Percentiles rank a stretch among this genome's conserved stretches.
phyloP scores from a whole-genome alignment of 2,329 filamentous ascomycete genomes.

The Colletotrichum sp. region DNA sequence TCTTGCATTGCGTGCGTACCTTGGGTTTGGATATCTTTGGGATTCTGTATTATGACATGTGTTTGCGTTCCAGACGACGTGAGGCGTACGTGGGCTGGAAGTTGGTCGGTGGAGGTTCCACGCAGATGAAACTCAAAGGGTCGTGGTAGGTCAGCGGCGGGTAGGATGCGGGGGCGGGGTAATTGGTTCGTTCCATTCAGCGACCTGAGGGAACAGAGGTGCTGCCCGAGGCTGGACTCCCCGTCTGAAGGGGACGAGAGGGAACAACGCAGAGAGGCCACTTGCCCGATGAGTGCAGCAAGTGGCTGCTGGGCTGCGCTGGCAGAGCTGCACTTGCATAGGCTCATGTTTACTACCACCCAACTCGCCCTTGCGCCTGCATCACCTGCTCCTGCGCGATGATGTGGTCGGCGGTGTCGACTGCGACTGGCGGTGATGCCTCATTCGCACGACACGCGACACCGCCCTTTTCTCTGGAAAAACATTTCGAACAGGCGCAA shows the following conservation, averaged over 20 bases:
- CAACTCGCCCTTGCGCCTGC: not conserved
- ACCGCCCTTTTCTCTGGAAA: not conserved
- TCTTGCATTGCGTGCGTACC: constrained; percentile 9
- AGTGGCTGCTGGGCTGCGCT: not conserved
- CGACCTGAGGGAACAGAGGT: not conserved
- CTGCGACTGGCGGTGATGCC: constrained; percentile 1
- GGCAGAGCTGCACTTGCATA: not conserved
- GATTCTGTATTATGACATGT: constrained; percentile 5
- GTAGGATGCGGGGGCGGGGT: constrained; percentile 5
- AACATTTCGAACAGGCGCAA: not conserved
- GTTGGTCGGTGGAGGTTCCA: constrained; percentile 2
- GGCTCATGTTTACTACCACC: not conserved
- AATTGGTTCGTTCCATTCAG: not conserved
- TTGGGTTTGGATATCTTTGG: not conserved
- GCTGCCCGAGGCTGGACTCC: not conserved
- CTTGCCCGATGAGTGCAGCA: not conserved
- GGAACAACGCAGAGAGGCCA: not conserved
- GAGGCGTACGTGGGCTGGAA: constrained; percentile 6
- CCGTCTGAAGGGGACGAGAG: not conserved
- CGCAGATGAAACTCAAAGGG: constrained; percentile 21
- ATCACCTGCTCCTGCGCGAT: constrained; percentile 2
- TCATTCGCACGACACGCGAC: not conserved
- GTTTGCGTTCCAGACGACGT: constrained; percentile 6
- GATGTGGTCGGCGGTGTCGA: constrained; percentile 4
- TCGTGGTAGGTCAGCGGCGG: not conserved